Evolutionary conservation across 2,329 filamentous ascomycete species (phyloP), one percentile per base, ranked within the genome.

Genomic region (Aspergillus amoenus): DNA sequence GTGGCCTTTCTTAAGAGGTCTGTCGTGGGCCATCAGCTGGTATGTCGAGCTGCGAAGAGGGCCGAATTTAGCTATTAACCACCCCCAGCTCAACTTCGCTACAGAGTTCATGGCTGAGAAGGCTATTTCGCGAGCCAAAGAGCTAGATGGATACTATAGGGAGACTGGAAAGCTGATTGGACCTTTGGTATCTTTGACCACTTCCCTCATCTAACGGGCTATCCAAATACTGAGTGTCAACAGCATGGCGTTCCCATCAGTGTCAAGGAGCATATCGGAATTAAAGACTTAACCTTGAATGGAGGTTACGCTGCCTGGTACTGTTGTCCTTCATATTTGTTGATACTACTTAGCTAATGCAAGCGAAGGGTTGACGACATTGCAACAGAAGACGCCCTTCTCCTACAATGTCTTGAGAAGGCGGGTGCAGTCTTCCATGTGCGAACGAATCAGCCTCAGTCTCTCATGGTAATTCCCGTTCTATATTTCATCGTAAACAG

Each of bases 191-290:
- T 39, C 57, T 27, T 59, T 17, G 5, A 22, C 9, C 24, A 24
- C 32, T 13, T 18, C 34, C 52, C 61, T 44, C 24, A 55, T 2
- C 18, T 13, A 37, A 12, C 18, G 27, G 17, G 2, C 34, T 18
- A 27, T 8, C 41, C n/a, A 32, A 32, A 40, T 18, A 22, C 22
- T 27, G 21, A 17, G 15, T 18, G 17, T 39, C 32, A 15, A 2
- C 48, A 63, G 58, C 83, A 83, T 63, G 84, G 82, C 0, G 68
- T 86, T 5, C 83, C 83, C 0, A 78, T 86, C 52, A 81, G 77
- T 42, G 69, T 85, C 4, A 88, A 88, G 63, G 85, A 88, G 52
- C 83, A 84, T 13, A 84, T 88, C 66, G 80, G 84, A 9, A 75
- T 88, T 27, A 81, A 81, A 55, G 83, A 81, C 1, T 70, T 62